Evolutionary conservation across 2,329 filamentous ascomycete species (phyloP), one percentile per base, ranked within the genome.

Genomic region (Calonectria pseudoturangicola): DNA sequence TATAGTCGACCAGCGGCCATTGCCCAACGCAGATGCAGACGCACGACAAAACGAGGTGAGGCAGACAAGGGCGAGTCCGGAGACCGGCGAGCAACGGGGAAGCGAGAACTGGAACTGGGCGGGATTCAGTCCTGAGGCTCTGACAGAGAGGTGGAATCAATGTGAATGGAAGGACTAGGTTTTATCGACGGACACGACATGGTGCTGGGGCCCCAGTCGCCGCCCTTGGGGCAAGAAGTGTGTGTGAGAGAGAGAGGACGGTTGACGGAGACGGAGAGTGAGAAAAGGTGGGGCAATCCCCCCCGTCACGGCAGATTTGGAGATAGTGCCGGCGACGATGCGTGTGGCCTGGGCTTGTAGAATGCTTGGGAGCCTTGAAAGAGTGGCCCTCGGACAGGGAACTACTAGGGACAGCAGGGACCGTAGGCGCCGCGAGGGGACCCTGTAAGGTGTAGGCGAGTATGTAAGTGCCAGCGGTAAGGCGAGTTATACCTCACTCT

Each of bases 181-280:
- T 80, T 80, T 80, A 80, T 80, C 76, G 73, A 78, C 75, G 77
- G 75, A 73, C 78, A 79, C 77, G 77, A 80, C 78, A 80, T 80
- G 77, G 78, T 80, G 77, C 77, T 76, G 75, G 78, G 72, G 72
- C 71, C 77, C 77, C 77, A 75, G 75, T 73, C 75, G 54, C 54
- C 77, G 75, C 75, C 76, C 73, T 68, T 69, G 70, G 75, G 77
- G 75, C 76, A 76, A 62, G 33, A 51, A 43, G 77, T 78, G 77
- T 79, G 75, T 70, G 77, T 74, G 75, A 68, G 76, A 74, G 74
- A 75, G 76, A 73, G 74, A 71, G 68, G 47, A 50, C 62, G 45
- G 45, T 65, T 48, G 62, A 65, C 75, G 43, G 47, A 63, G 54
- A 63, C 25, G 33, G 66, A 68, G 64, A 68, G 74, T 78, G 77